A percentile compares a stretch with the other conserved stretches of the same genome.
Conservation (phyloP, 2,329 filamentous ascomycete genomes). For the Microdochium bolleyi region DNA sequence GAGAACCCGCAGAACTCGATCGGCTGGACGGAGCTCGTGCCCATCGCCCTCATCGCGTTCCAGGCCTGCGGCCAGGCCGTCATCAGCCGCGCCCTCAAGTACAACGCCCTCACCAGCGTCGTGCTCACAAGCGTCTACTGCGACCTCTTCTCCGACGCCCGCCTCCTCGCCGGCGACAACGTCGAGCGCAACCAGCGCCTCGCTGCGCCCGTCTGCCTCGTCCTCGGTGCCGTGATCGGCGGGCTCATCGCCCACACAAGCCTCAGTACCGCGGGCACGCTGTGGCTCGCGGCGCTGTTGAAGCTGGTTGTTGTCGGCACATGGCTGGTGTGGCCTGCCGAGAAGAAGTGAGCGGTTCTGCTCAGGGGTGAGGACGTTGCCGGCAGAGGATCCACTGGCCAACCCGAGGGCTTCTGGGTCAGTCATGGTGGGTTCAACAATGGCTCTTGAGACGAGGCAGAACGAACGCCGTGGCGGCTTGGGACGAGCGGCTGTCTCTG, state of each 20-base stretch:
- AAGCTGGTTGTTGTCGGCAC: conserved; percentile 48
- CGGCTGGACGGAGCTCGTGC: conserved; percentile 54
- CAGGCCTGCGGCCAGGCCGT: conserved; percentile 74
- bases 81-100: conserved; percentile 61
- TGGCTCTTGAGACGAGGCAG: too few relatives aligned
- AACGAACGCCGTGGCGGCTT: too few relatives aligned
- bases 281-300: conserved; percentile 52
- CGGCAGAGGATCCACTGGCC: too few relatives aligned
- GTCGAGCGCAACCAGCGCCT: conserved; percentile 41
- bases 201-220: conserved; percentile 38
- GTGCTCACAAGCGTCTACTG: conserved; percentile 78
- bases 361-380: too few relatives aligned
- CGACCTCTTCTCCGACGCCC: conserved; percentile 63
- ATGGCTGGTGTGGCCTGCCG: conserved; percentile 55
- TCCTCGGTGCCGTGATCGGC: conserved; percentile 40
- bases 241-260: conserved; percentile 39
- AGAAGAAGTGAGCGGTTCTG: conserved; percentile 13
- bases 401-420: too few relatives aligned
- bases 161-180: conserved; percentile 36
- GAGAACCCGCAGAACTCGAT: conserved; percentile 31
- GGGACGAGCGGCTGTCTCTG: too few relatives aligned
- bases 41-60: conserved; percentile 64
- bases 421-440: too few relatives aligned
- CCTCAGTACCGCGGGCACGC: conserved; percentile 40
- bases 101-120: conserved; percentile 66